phyloP scores from a whole-genome alignment of 2,329 filamentous ascomycete genomes.

The Magnaporthiopsis poae region DNA sequence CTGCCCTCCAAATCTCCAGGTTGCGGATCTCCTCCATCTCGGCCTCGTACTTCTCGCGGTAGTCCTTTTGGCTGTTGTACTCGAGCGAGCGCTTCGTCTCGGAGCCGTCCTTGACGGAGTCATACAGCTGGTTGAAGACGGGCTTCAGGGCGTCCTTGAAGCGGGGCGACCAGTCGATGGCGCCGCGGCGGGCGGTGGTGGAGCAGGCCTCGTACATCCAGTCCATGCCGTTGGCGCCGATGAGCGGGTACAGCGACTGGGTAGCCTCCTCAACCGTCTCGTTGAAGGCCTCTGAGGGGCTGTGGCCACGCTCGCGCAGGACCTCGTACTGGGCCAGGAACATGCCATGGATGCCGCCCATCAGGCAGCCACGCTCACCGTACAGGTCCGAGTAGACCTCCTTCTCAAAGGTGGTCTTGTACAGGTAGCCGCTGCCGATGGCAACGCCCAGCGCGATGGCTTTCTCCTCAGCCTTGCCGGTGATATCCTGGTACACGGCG shows the following conservation, averaged over 20 bases:
- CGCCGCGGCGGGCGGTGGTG: slow-evolving; percentile 92
- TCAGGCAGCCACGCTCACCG: slow-evolving; percentile 98
- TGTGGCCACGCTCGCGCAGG: slow-evolving; percentile 95
- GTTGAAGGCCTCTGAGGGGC: slow-evolving; percentile 97
- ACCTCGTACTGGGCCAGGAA: slow-evolving; percentile 99
- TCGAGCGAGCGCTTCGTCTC: slow-evolving; percentile 96
- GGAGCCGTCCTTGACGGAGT: slow-evolving; percentile 77
- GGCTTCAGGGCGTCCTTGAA: slow-evolving; percentile 99
- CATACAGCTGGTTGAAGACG: slow-evolving; percentile 95
- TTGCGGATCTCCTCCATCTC: slow-evolving; percentile 98
- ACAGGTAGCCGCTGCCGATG: slow-evolving; percentile 95
- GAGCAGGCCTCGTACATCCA: slow-evolving; percentile 99
- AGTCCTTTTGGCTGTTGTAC: slow-evolving; percentile 92
- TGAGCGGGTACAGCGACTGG: slow-evolving; percentile 93
- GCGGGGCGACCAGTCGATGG: slow-evolving; percentile 93
- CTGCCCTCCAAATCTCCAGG: slow-evolving; percentile 97
- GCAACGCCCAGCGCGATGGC: slow-evolving; percentile 92
- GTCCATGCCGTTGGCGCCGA: slow-evolving; percentile 97
- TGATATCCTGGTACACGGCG: slow-evolving; percentile 96
- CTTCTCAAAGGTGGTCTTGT: slow-evolving; percentile 99
- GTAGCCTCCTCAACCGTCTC: slow-evolving; percentile 99
- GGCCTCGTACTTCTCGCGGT: slow-evolving; percentile 92
- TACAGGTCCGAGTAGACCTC: slow-evolving; percentile 99
- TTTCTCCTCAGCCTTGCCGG: slow-evolving; percentile 96
- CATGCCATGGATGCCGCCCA: slow-evolving; percentile 99